Conservation (phyloP, 345 rosid genomes). For the Punica granatum region DNA sequence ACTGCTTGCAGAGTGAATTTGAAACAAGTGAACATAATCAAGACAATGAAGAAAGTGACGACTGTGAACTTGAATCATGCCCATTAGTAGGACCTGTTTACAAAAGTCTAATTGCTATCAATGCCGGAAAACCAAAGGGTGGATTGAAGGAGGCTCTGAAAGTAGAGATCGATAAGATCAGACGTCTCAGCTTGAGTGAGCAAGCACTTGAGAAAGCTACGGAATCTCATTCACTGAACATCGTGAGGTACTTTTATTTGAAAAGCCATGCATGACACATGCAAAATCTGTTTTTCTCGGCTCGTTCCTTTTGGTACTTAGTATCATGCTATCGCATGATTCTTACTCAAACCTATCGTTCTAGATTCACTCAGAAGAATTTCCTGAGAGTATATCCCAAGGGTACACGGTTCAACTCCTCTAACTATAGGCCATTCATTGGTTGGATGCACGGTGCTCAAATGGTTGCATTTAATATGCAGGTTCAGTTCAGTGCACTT, state of each 20-base stretch:
- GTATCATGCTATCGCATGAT: neutral
- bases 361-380: conserved; percentile 71
- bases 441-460: conserved; percentile 98
- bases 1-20: conserved; percentile 32
- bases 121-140: conserved; percentile 64
- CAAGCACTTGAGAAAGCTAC: conserved; percentile 51
- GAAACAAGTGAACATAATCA: conserved; percentile 25
- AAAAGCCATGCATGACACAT: neutral
- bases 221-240: conserved; percentile 29
- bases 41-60: conserved; percentile 24
- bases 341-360: neutral
- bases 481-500: conserved; percentile 31
- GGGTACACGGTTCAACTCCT: conserved; percentile 61
- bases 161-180: conserved; percentile 37
- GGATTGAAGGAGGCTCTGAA: conserved; percentile 31
- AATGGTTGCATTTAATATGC: conserved; percentile 99
- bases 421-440: conserved; percentile 72
- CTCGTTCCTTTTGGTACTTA: neutral
- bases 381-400: conserved; percentile 75
- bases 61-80: conserved; percentile 19
- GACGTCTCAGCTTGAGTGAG: conserved; percentile 66
- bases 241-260: conserved; percentile 35
- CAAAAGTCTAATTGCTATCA: conserved; percentile 59
- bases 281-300: neutral
- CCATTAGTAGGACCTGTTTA: conserved; percentile 30